phyloP scores from a whole-genome alignment of 192 early-diverging fungal genomes.

The Linderina pennispora region DNA sequence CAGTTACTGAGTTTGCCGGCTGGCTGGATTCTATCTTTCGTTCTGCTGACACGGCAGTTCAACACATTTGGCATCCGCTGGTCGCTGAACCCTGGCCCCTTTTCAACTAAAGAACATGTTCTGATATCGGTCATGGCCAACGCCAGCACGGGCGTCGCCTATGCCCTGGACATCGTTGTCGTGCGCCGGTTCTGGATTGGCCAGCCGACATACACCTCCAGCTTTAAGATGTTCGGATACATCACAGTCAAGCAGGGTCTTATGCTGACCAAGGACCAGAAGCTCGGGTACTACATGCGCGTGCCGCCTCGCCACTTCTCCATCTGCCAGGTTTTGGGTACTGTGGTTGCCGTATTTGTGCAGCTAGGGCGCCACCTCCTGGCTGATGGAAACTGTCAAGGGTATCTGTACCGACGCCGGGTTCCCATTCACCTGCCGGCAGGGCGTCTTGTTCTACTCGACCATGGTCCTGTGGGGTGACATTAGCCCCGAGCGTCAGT shows the following conservation, averaged over 20 bases:
- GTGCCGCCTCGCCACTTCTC: conserved; percentile 62
- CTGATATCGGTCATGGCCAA: conserved; percentile 64
- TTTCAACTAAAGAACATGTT: conserved; percentile 73
- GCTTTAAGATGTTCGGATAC: conserved; percentile 50
- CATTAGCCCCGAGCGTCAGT: conserved; percentile 58
- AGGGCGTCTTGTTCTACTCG: conserved; percentile 53
- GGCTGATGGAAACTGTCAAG: conserved; percentile 51
- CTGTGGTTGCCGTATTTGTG: conserved; percentile 52
- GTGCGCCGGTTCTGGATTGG: conserved; percentile 53
- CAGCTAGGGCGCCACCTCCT: conserved; percentile 48
- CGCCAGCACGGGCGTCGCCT: conserved; percentile 50
- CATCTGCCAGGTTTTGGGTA: conserved; percentile 54
- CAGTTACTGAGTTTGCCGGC: conserved; percentile 59
- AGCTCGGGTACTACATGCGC: conserved; percentile 64
- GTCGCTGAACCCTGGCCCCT: conserved; percentile 60
- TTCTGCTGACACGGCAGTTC: conserved; percentile 35
- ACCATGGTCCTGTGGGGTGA: conserved; percentile 71
- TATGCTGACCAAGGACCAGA: conserved; percentile 54
- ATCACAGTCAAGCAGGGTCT: conserved; percentile 57
- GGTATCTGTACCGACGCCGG: conserved; percentile 48
- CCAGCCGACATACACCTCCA: conserved; percentile 57
- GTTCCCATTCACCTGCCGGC: conserved; percentile 55
- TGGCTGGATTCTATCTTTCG: conserved; percentile 49
- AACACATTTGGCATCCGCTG: conserved; percentile 14
- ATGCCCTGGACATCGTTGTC: conserved; percentile 57